Base-by-base conservation (phyloP, 345 rosid genomes). In the Xanthoceras sorbifolium region DNA sequence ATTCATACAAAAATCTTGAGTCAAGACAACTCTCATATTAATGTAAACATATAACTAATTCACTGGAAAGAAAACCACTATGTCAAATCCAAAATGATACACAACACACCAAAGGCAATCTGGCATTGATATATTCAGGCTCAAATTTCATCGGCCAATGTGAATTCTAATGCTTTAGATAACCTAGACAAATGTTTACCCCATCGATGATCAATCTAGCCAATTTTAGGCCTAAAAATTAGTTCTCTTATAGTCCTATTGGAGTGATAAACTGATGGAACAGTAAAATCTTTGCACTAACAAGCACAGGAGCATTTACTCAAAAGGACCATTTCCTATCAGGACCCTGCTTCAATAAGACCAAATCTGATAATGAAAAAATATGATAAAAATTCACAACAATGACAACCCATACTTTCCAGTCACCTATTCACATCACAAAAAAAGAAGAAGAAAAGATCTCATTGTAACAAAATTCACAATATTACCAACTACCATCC, bases 401-500 rank as follows among this genome's bases (percentile, higher is more conserved):
- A 69, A 48, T 48, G 26, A 12, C 73, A 26, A 48, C 25, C 36
- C 63, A n/a, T 64, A 32, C 5, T 64, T 46, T 46, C 28, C n/a
- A 29, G 57, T 63, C 71, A 23, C 32, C 4, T 28, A 48, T 31
- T 74, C 48, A 59, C 50, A 72, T 57, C 66, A 72, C 4, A n/a
- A 15, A 29, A 11, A 42, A 42, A 8, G 2, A 1, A 32, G 9
- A 36, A 59, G 29, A 18, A 28, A 42, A 25, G 26, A 61, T 40
- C 25, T 18, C 38, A 57, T 23, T 25, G 54, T 25, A 59, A 55
- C 8, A 36, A 23, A 72, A 55, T 71, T 55, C 64, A 71, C 55
- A 50, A 26, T 15, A 46, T 1, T 26, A 20, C 9, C 44, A 9
- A 31, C 44, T 26, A 25, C 55, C 36, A 46, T 20, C 8, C 66